phyloP scores from a whole-genome alignment of 352 stramenopile genomes.

The Phytophthora aleatoria region DNA sequence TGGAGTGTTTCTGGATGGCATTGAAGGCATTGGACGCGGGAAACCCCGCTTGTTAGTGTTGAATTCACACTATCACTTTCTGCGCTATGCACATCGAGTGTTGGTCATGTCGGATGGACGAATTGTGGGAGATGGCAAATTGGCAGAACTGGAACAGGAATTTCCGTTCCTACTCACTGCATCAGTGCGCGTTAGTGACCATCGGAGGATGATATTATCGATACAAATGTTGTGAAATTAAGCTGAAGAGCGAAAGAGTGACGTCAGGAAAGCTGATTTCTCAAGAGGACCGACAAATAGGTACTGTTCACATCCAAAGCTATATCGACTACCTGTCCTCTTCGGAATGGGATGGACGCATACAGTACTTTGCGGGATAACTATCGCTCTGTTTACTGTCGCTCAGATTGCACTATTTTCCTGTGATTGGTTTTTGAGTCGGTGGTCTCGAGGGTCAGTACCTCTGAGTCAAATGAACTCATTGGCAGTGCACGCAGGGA shows the following conservation, averaged over 20 bases:
- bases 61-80: conserved; percentile 92
- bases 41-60: conserved; percentile 92
- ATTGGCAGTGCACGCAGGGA: conserved; percentile 40
- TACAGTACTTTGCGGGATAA: conserved; percentile 20
- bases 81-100: conserved; percentile 61
- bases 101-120: conserved; percentile 75
- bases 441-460: conserved; percentile 43
- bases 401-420: conserved; percentile 51
- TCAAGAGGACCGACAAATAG: conserved; percentile 45
- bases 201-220: conserved; percentile 1
- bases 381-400: conserved; percentile 42
- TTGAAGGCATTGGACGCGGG: conserved; percentile 56
- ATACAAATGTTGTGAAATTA: neutral
- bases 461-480: conserved; percentile 40
- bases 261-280: conserved; percentile 40
- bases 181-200: too few relatives aligned
- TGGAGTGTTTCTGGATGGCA: conserved; percentile 90
- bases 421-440: conserved; percentile 56
- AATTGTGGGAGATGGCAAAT: conserved; percentile 83
- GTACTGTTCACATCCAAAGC: conserved; percentile 39
- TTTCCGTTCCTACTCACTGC: conserved; percentile 31
- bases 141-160: conserved; percentile 55
- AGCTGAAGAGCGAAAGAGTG: neutral
- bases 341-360: conserved; percentile 51
- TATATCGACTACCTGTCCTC: conserved; percentile 56